Base-by-base conservation (phyloP, 2,329 filamentous ascomycete genomes). In the Corinectria fuckeliana region DNA sequence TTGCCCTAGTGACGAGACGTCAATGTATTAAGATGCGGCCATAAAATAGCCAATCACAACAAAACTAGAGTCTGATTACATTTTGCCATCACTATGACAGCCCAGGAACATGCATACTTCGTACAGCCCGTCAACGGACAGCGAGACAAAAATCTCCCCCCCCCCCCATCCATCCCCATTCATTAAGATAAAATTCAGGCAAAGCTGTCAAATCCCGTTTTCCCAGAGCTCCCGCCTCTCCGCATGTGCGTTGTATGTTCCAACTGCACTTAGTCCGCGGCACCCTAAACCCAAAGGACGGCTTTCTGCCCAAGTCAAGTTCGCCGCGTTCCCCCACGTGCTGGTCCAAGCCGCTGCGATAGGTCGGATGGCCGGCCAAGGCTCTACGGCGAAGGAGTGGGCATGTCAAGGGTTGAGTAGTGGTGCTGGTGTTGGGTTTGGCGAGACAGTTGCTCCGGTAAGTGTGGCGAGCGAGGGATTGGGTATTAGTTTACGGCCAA, bases 41-140 rank as follows among this genome's bases (percentile, higher is more conserved):
- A 21, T 54, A 11, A 26, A 34, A 10, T 16, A 20, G 13, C 5
- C 20, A 16, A 34, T 20, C 26, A 26, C 7, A 26, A 26, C 4
- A 4, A 38, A 16, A 18, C n/a, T 30, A 13, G 5, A 36, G 30
- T 48, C 23, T 5, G 8, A 34, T n/a, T 32, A 42, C 38, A 55
- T 18, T 5, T 11, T 56, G 57, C 39, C 52, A 60, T 56, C 57
- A 56, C 39, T 50, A 49, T 18, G 16, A 28, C 25, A 30, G 20
- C n/a, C 13, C 32, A 21, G 10, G 32, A 50, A 39, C 4, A 38
- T 14, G n/a, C 5, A 20, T 11, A 20, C 23, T 14, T 10, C 5
- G 20, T 11, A 20, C 23, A 48, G 25, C 13, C 34, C 50, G 50
- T 41, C 32, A 45, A 38, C 14, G n/a, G n/a, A n/a, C n/a, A n/a